phyloP scores from a whole-genome alignment of 139 green algal species.

The Chlamydomonas sp. region DNA sequence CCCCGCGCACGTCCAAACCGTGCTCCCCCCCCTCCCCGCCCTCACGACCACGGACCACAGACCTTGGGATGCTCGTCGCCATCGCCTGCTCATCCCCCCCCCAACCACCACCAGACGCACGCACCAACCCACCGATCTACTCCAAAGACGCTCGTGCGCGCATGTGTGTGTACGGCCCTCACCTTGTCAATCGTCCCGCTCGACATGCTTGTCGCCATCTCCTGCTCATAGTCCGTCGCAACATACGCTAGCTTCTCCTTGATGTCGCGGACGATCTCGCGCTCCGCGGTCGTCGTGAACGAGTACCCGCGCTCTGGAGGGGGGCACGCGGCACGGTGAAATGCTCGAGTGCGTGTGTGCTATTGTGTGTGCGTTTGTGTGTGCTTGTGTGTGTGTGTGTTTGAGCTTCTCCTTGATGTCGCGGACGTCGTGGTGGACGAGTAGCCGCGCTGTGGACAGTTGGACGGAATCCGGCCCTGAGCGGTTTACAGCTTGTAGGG shows the following conservation, averaged over 20 bases:
- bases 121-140: conserved; percentile 62
- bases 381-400: too few species aligned
- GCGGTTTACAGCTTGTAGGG: too few species aligned
- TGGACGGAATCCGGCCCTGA: too few species aligned
- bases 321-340: too few species aligned
- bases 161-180: too few species aligned
- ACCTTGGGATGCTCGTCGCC: too few species aligned
- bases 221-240: conserved; percentile 94
- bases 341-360: too few species aligned
- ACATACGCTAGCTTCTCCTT: conserved; percentile 99
- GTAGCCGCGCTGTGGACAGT: conserved; percentile 72
- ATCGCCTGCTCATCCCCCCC: too few species aligned
- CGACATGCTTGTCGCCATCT: conserved; percentile 70
- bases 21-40: background rate
- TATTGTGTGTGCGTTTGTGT: too few species aligned
- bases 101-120: background rate
- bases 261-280: conserved; percentile 98
- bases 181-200: conserved; percentile 90
- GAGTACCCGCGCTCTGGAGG: conserved; percentile 91
- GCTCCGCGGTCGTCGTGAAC: conserved; percentile 96
- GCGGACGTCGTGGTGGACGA: conserved; percentile 80
- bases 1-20: too few species aligned
- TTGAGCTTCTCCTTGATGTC: conserved; percentile 97
- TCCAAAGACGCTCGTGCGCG: too few species aligned
- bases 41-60: background rate